These are phyloP conservation scores for Blastocystis sp. DNA, from an alignment of 352 stramenopile species.

Conservation along the genomic window DNA sequence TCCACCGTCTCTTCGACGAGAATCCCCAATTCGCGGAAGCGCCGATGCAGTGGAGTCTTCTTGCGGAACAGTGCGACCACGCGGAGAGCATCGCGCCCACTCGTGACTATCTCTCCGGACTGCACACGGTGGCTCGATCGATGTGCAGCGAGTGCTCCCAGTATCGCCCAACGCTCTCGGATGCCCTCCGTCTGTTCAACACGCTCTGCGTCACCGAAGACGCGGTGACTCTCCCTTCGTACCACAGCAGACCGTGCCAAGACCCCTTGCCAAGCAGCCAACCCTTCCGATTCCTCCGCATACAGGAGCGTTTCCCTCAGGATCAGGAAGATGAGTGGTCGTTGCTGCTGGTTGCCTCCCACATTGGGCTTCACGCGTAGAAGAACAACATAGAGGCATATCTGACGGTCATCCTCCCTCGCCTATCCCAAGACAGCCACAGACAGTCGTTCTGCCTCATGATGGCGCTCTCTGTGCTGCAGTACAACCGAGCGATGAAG, in stretches of 20 bases:
- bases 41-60: neutral
- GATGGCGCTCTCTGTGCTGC: neutral
- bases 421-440: neutral
- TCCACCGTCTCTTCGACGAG: neutral
- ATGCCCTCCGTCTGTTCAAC: neutral
- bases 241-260: neutral
- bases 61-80: neutral
- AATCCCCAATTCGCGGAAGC: neutral
- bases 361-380: neutral
- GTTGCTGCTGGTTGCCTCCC: neutral
- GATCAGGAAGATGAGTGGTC: neutral
- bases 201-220: neutral
- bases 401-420: neutral
- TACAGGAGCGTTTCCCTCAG: neutral
- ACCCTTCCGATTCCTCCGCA: neutral
- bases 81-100: neutral
- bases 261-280: neutral
- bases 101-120: neutral
- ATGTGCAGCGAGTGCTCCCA: neutral
- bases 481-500: conserved; percentile 30
- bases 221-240: neutral
- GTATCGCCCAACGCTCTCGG: neutral
- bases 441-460: neutral
- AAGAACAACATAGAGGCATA: neutral
- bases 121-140: neutral